Evolutionary conservation across 1,284 basidiomycete species (phyloP).

Genomic region (Tremellales sp.): DNA sequence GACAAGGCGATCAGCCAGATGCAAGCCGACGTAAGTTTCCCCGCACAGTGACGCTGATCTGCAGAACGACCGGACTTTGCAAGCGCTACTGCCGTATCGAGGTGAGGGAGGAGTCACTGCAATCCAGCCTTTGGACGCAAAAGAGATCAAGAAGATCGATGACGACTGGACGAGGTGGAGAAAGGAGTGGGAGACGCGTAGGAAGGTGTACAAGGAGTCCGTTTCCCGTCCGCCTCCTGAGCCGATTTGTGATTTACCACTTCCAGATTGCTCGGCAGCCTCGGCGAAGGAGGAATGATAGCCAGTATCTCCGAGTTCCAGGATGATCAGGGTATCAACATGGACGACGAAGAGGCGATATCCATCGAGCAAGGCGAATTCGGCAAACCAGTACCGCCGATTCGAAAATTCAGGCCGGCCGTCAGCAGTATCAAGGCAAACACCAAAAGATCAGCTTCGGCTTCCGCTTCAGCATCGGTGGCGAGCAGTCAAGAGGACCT

Average conservation of each 20-base stretch:
- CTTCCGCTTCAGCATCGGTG: too few relatives aligned
- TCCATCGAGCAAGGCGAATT: slow-evolving; percentile 43
- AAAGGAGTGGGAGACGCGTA: slow-evolving; percentile 42
- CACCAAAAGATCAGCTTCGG: slow-evolving; percentile 2
- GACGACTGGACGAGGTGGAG: slow-evolving; percentile 42
- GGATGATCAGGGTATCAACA: slow-evolving; percentile 40
- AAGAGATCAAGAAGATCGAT: slow-evolving; percentile 41
- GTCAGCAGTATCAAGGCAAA: background rate
- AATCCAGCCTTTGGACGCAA: slow-evolving; percentile 25
- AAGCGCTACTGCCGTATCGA: slow-evolving; percentile 27
- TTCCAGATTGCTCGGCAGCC: slow-evolving; percentile 30
- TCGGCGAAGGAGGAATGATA: slow-evolving; percentile 26
- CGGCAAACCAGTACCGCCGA: slow-evolving; percentile 17
- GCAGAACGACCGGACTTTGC: slow-evolving; percentile 31
- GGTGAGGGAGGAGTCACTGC: slow-evolving; percentile 10
- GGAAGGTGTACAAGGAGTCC: slow-evolving; percentile 45
- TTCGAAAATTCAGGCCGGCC: slow-evolving; percentile 1
- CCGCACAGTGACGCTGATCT: background rate
- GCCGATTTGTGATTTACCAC: too few relatives aligned
- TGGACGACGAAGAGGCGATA: slow-evolving; percentile 36
- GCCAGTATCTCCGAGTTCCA: slow-evolving; percentile 27
- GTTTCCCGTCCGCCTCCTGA: slow-evolving; percentile 3
- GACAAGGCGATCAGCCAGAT: slow-evolving; percentile 29
- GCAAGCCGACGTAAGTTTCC: slow-evolving; percentile 30
- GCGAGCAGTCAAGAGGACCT: slow-evolving; percentile 3